These are phyloP conservation scores for Eragrostis tef DNA, from an alignment of 202 grass and related monocot species.

Conservation along the genomic window DNA sequence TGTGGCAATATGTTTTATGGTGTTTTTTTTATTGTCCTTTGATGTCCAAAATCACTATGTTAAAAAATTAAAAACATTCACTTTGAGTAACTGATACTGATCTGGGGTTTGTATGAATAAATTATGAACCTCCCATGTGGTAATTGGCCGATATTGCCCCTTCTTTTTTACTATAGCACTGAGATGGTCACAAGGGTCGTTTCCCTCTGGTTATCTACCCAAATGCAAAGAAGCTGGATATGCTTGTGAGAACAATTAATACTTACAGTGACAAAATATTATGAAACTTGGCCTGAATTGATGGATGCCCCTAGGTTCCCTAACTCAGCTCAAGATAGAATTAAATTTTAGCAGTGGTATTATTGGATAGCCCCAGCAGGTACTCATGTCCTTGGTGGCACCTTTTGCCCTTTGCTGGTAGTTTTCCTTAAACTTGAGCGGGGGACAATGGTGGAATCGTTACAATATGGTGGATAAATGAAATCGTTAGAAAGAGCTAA, in stretches of 20 bases:
- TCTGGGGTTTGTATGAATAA: background rate
- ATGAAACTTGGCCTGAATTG: background rate
- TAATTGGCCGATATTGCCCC: background rate
- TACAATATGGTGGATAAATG: background rate
- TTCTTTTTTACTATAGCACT: background rate
- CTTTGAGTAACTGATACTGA: conserved; percentile 23
- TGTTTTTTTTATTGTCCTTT: conserved; percentile 14
- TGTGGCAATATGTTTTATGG: conserved; percentile 14
- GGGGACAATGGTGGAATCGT: background rate
- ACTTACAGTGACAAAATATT: background rate
- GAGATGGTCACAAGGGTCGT: background rate
- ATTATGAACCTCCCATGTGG: conserved; percentile 19
- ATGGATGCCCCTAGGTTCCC: background rate
- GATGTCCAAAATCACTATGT: background rate
- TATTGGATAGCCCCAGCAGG: background rate
- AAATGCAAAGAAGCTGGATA: background rate
- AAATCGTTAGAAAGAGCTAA: conserved; percentile 10
- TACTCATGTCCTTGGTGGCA: background rate
- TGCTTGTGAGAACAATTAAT: background rate
- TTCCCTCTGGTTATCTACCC: background rate
- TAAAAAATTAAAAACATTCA: background rate
- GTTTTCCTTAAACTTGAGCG: background rate
- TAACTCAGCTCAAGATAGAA: background rate
- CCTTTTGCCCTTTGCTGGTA: background rate
- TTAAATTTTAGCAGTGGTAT: background rate